Conservation (phyloP, 2,329 filamentous ascomycete species). For the Aspergillus tubingensis region DNA sequence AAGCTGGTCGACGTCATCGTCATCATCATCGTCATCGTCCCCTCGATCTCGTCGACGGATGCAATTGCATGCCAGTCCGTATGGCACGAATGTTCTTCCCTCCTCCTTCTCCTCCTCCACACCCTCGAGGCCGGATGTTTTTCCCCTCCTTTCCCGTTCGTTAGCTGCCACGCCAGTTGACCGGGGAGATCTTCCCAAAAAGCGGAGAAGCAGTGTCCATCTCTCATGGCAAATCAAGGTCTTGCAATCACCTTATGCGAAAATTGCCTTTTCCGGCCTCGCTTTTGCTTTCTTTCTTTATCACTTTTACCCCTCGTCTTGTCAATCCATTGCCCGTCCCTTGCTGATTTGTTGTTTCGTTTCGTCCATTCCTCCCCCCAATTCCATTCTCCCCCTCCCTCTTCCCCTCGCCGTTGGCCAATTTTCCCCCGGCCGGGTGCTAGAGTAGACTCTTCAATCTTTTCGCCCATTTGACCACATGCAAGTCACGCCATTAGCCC, state of each 20-base stretch:
- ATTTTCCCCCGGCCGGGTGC: neutral
- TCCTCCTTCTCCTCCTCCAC: neutral
- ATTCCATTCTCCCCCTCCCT: neutral
- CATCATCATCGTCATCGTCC: neutral
- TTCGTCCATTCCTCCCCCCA: neutral
- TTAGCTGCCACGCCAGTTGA: neutral
- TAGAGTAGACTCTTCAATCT: neutral
- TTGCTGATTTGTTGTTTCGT: neutral
- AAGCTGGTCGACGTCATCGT: constrained; percentile 2
- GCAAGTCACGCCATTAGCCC: neutral
- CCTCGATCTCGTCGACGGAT: neutral
- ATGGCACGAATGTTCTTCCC: neutral
- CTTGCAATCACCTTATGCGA: neutral
- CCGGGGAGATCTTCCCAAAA: neutral
- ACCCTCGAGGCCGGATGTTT: neutral
- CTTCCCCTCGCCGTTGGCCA: neutral
- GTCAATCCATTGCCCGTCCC: neutral
- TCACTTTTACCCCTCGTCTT: neutral
- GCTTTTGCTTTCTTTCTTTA: neutral
- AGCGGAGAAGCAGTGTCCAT: neutral
- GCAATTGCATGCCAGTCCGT: neutral
- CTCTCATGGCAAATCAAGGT: neutral
- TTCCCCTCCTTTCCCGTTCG: neutral
- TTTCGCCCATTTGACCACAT: neutral
- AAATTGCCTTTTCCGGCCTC: neutral